These are phyloP conservation scores for Boletus insuetus DNA, from an alignment of 768 basidiomycete species.

Conservation along the genomic window DNA sequence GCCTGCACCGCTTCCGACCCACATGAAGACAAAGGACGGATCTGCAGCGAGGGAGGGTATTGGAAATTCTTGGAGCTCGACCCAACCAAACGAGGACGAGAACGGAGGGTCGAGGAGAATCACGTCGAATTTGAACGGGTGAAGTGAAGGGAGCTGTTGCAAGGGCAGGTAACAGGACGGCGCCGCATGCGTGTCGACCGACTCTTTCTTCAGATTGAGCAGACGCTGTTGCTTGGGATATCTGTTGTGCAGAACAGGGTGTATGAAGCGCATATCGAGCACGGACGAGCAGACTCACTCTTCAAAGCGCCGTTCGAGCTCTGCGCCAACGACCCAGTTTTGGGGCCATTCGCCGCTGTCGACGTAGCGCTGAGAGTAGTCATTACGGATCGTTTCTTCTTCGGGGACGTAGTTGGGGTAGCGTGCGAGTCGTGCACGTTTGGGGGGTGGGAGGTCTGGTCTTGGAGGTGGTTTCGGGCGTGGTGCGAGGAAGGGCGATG, in stretches of 20 bases:
- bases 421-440: slow-evolving; percentile 65
- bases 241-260: slow-evolving; percentile 37
- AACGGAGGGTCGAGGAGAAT: slow-evolving; percentile 91
- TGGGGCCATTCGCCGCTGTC: slow-evolving; percentile 92
- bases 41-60: slow-evolving; percentile 82
- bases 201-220: slow-evolving; percentile 75
- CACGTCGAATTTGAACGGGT: slow-evolving; percentile 80
- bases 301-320: slow-evolving; percentile 84
- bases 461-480: slow-evolving; percentile 39
- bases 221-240: slow-evolving; percentile 93
- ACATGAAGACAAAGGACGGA: slow-evolving; percentile 91
- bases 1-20: slow-evolving; percentile 90
- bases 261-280: not conserved
- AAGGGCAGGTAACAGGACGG: slow-evolving; percentile 72
- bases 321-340: slow-evolving; percentile 88
- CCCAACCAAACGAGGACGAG: slow-evolving; percentile 84
- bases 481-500: slow-evolving; percentile 40
- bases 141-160: slow-evolving; percentile 52
- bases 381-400: slow-evolving; percentile 95
- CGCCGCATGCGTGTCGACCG: slow-evolving; percentile 66
- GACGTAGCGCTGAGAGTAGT: slow-evolving; percentile 89
- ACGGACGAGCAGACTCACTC: slow-evolving; percentile 59
- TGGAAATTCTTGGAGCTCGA: slow-evolving; percentile 76
- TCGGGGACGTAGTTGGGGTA: slow-evolving; percentile 86
- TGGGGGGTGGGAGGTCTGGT: slow-evolving; percentile 60